Evolutionary conservation across 345 rosid genomes (phyloP).

Genomic region (Populus nigra): DNA sequence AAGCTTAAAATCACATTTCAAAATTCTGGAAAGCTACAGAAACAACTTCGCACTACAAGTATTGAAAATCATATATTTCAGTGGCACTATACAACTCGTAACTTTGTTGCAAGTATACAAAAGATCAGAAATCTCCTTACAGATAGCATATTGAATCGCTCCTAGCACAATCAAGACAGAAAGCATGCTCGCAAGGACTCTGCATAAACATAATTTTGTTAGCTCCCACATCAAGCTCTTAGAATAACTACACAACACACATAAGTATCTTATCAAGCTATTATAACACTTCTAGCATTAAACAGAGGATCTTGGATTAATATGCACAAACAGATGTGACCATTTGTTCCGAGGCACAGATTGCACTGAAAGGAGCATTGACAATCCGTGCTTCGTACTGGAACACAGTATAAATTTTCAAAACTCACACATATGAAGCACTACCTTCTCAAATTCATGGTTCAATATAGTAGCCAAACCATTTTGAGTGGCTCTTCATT

Average conservation of each 20-base stretch:
- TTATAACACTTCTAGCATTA: background rate
- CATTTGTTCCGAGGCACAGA: background rate
- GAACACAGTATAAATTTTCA: background rate
- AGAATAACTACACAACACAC: slow-evolving; percentile 3
- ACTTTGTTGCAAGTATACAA: slow-evolving; percentile 4
- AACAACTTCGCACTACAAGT: background rate
- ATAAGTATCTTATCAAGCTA: background rate
- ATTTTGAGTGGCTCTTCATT: no score
- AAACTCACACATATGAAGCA: background rate
- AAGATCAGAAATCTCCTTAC: slow-evolving; percentile 45
- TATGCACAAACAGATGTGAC: background rate
- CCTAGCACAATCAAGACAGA: slow-evolving; percentile 91
- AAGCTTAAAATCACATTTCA: background rate
- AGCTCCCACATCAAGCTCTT: no score
- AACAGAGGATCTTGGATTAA: background rate
- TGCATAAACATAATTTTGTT: slow-evolving; percentile 30
- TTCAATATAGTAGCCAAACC: no score
- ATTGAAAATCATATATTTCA: background rate
- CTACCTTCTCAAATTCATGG: background rate
- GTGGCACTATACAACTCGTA: background rate
- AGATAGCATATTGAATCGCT: slow-evolving; percentile 94
- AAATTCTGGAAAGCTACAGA: background rate
- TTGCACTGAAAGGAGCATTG: background rate
- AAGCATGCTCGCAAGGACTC: slow-evolving; percentile 96
- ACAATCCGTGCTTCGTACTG: background rate